Evolutionary conservation across 306 rosid genomes (phyloP), one percentile per base, ranked within the genome.

Genomic region (Psophocarpus tetragonolobus): DNA sequence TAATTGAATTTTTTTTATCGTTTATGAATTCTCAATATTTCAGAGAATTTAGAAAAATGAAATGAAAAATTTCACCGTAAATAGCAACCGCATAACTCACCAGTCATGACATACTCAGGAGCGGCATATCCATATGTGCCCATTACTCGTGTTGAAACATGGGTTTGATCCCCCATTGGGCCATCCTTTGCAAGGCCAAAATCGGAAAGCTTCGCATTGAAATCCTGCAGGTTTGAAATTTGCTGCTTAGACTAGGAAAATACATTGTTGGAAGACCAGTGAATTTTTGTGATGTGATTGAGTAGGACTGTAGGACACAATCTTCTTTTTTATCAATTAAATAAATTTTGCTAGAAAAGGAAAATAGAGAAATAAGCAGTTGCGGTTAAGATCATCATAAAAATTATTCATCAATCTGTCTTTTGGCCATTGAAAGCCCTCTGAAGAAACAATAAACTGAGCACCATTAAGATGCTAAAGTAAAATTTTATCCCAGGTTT

Each of bases 151-250:
- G 98, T 93, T 75, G 98, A 93, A 79, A 93, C 98, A 83, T 93
- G 98, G 82, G 98, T 93, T 83, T 93, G 98, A 80, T 93, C 98
- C 33, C 98, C 98, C 92, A 93, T 89, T 1, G 98, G 98, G 38
- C 98, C 98, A 84, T 93, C 98, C 92, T 93, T 93, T 44, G 98
- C 98, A 75, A 93, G 98, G 72, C 98, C 98, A 50, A 93, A 93
- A 81, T 93, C 98, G 39, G 98, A 93, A 81, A 93, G 93, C 76
- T 93, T 93, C 13, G 98, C 98, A 61, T 91, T 91, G 75, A 93
- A 93, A 72, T 89, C 88, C 98, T 93, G 88, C 85, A 81, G 38
- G 70, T 82, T 81, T 17, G 10, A 3, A 8, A 13, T 33, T 62
- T n/a, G 2, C 9, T 33, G n/a, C 17, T 32, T 17, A 33, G 39